These are phyloP conservation scores for Backusella tuberculispora DNA, from an alignment of 192 early-diverging fungal genomes.

Conservation along the genomic window DNA sequence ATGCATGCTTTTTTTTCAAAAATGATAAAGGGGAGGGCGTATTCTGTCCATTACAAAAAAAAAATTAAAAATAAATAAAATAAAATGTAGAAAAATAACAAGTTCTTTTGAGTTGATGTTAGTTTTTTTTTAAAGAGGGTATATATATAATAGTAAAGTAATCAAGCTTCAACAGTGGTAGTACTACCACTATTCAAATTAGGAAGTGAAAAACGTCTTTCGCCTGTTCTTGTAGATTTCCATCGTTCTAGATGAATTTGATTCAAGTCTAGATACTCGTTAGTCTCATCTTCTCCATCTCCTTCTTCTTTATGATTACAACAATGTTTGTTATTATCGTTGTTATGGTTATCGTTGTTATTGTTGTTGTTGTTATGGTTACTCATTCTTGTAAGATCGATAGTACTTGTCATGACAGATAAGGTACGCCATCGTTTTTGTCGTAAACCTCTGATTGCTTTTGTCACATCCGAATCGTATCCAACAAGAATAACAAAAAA, in stretches of 20 bases:
- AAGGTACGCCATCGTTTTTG: neutral
- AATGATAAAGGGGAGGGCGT: neutral
- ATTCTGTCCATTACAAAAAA: neutral
- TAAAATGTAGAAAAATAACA: neutral
- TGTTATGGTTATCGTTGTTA: neutral
- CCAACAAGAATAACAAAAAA: conserved; percentile 38
- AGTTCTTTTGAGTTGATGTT: too few relatives aligned
- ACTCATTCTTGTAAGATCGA: neutral
- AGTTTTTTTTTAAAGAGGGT: neutral
- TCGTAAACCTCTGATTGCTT: conserved; percentile 21
- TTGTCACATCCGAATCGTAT: conserved; percentile 32
- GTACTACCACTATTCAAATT: conserved; percentile 3
- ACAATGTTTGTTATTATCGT: neutral
- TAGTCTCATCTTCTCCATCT: neutral
- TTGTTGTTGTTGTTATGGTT: neutral
- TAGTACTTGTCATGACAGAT: conserved; percentile 3
- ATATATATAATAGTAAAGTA: neutral
- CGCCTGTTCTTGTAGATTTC: neutral
- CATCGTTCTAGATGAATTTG: neutral
- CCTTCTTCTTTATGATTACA: neutral
- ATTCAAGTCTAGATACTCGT: conserved; percentile 1
- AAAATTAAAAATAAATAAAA: neutral
- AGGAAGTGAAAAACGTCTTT: conserved; percentile 13
- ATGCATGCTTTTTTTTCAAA: too few relatives aligned
- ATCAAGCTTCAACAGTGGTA: neutral